Evolutionary conservation across 1,284 basidiomycete species (phyloP).

Genomic region (Anthracocystis setariae): DNA sequence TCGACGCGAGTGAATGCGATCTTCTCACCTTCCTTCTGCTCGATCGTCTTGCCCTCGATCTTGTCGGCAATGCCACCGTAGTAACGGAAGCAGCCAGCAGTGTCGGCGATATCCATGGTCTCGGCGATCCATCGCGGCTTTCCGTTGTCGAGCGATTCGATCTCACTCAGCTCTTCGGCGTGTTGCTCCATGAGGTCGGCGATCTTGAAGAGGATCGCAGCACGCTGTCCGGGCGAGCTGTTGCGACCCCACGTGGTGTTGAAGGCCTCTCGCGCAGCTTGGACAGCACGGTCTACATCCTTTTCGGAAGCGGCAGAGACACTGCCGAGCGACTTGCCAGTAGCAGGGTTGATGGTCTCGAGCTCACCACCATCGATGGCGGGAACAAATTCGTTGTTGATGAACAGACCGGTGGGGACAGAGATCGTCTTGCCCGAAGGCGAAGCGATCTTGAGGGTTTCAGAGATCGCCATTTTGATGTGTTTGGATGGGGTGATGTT

Average conservation of each 20-base stretch:
- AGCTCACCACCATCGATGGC: slow-evolving; percentile 41
- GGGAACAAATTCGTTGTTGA: slow-evolving; percentile 56
- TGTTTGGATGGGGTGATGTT: neutral
- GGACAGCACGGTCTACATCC: slow-evolving; percentile 57
- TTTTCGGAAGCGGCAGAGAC: slow-evolving; percentile 48
- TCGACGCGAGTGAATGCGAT: slow-evolving; percentile 77
- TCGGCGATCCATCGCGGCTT: slow-evolving; percentile 79
- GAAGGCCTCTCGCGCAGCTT: slow-evolving; percentile 50
- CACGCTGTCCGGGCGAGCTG: slow-evolving; percentile 69
- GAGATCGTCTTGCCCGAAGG: slow-evolving; percentile 51
- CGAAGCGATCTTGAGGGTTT: slow-evolving; percentile 61
- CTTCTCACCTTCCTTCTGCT: slow-evolving; percentile 79
- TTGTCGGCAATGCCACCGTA: slow-evolving; percentile 78
- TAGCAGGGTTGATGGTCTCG: slow-evolving; percentile 53
- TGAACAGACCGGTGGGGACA: slow-evolving; percentile 54
- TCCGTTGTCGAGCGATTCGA: slow-evolving; percentile 75
- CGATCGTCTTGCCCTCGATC: slow-evolving; percentile 83
- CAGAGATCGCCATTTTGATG: slow-evolving; percentile 27
- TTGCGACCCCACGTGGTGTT: slow-evolving; percentile 53
- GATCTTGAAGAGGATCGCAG: slow-evolving; percentile 74
- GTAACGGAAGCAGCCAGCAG: slow-evolving; percentile 75
- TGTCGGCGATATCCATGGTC: slow-evolving; percentile 76
- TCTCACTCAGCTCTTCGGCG: slow-evolving; percentile 73
- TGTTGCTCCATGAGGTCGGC: slow-evolving; percentile 79
- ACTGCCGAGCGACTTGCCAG: slow-evolving; percentile 50